Conservation (phyloP, 371 early-diverging fungal genomes). For the Phascolomyces articulosus region DNA sequence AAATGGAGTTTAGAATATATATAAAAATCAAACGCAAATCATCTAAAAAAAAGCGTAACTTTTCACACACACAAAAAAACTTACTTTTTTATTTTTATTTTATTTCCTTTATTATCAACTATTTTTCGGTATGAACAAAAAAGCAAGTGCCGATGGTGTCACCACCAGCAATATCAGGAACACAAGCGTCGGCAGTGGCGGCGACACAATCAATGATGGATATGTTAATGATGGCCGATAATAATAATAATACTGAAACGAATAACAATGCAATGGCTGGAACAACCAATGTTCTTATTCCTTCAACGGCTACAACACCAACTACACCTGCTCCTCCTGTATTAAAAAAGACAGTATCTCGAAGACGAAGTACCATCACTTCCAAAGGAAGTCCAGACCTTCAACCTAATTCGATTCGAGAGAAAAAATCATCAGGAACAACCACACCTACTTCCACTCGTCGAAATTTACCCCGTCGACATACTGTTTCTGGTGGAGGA, state of each 20-base stretch:
- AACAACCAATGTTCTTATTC: no score
- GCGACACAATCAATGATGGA: slow-evolving; percentile 1
- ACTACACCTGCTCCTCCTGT: no score
- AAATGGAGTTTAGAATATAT: background rate
- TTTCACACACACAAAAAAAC: background rate
- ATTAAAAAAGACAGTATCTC: background rate
- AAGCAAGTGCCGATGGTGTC: slow-evolving; percentile 2
- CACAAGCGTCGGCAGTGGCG: background rate
- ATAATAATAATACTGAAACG: background rate
- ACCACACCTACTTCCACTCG: slow-evolving; percentile 11
- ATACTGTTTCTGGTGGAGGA: slow-evolving; percentile 41
- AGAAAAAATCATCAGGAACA: slow-evolving; percentile 9
- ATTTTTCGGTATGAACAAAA: background rate
- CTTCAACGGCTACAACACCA: no score
- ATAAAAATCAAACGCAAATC: no score
- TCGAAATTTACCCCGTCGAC: slow-evolving; percentile 42
- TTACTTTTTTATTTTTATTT: background rate
- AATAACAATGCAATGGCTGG: no score
- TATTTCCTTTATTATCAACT: background rate
- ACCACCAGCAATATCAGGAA: background rate
- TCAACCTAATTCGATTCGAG: background rate
- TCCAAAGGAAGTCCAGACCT: background rate
- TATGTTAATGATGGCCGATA: slow-evolving; percentile 5
- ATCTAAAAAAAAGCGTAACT: no score
- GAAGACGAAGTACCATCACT: background rate